These are phyloP conservation scores for Stentor coeruleus DNA, from an alignment of 73 alveolate genomes.

Conservation along the genomic window DNA sequence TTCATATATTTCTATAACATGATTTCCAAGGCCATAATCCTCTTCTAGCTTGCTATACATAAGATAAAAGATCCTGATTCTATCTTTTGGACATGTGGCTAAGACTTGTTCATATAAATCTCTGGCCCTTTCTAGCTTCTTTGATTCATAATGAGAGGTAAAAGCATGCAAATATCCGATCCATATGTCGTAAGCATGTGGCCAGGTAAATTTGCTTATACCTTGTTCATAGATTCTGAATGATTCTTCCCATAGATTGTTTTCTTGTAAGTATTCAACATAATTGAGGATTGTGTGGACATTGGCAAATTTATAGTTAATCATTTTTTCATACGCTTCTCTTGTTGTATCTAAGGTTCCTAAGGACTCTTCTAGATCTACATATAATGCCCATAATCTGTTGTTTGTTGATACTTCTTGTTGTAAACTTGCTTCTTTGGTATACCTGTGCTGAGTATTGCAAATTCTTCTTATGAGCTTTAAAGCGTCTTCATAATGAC, in stretches of 20 bases:
- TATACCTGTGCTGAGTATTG: constrained; percentile 52
- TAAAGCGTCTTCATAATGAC: constrained; percentile 66
- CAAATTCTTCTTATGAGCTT: constrained; percentile 57
- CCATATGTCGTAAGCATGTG: constrained; percentile 77
- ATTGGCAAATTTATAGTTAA: constrained; percentile 67
- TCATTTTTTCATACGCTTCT: constrained; percentile 73
- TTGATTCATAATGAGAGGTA: constrained; percentile 68
- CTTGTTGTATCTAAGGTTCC: constrained; percentile 68
- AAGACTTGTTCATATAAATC: constrained; percentile 76
- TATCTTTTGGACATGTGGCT: constrained; percentile 53
- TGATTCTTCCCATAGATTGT: constrained; percentile 65
- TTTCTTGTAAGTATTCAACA: constrained; percentile 50
- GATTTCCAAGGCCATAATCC: constrained; percentile 87
- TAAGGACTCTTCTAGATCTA: constrained; percentile 70
- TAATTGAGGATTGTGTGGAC: constrained; percentile 65
- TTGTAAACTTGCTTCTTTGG: constrained; percentile 43
- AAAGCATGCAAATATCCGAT: constrained; percentile 55
- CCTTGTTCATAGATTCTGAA: constrained; percentile 83
- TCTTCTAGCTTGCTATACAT: constrained; percentile 96
- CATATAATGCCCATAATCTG: constrained; percentile 71
- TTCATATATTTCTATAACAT: constrained; percentile 81
- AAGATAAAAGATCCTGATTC: constrained; percentile 69
- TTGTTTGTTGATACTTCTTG: constrained; percentile 36
- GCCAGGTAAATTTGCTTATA: constrained; percentile 62
- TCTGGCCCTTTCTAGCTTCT: constrained; percentile 94